Evolutionary conservation across 1,284 basidiomycete species (phyloP), one percentile per base, ranked within the genome.

Genomic region (Ganoderma lucidum): DNA sequence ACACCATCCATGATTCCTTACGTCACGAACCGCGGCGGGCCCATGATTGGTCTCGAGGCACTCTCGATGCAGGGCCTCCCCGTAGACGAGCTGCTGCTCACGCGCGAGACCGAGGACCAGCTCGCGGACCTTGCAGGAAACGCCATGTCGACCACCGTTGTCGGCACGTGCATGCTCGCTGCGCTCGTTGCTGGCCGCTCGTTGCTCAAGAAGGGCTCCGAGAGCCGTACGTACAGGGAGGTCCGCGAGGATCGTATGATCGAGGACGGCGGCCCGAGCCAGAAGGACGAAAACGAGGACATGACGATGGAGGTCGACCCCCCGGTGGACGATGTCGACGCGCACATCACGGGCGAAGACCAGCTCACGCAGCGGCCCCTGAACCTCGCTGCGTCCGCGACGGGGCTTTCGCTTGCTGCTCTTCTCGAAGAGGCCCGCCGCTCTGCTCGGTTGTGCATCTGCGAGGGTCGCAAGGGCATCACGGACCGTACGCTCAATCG

Each of bases 1-100:
- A 98, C 96, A 0, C 96, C 96, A 0, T 93, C 94, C 45, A 98
- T 98, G 93, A 98, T 98, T 72, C 95, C 97, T 0, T 98, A 96
- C 79, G 93, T 98, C 77, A 96, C 96, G 42, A 96, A 94, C 77
- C 95, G 96, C 63, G 97, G 97, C 51, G 96, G 97, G 19, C 97
- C 96, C 2, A 93, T 98, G 88, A 92, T 96, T 15, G 96, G 96
- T 9, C 82, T 96, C 45, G 96, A 98, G 79, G 96, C 96, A 0
- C 84, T 98, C 37, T 94, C 95, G 6, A 91, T 98, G 84, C 96
- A 98, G 78, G 97, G 96, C 35, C 87, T 98, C 56, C 96, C 96
- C 0, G 90, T 98, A 45, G 93, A 97, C 78, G 95, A 96, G 78
- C 86, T 98, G 1, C 86, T 98, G 8, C 86, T 98, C 59, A 98